phyloP scores from a whole-genome alignment of 805 yeast species.

The Metschnikowia sp. region DNA sequence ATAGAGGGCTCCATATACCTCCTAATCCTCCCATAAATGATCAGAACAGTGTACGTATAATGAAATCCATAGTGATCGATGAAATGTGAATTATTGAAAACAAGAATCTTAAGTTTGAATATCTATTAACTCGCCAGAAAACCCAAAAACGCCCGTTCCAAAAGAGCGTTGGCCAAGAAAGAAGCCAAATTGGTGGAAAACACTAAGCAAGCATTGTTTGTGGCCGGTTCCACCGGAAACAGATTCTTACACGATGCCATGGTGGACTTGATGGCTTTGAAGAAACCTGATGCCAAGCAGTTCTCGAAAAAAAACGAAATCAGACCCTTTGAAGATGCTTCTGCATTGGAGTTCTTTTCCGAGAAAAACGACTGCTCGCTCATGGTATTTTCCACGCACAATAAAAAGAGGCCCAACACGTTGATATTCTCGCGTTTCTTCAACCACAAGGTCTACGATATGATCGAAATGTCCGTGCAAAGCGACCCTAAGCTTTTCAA shows the following conservation, averaged over 20 bases:
- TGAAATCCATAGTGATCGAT: neutral
- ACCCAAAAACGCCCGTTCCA: slow-evolving; percentile 93
- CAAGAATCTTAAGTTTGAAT: neutral
- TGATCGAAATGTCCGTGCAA: slow-evolving; percentile 81
- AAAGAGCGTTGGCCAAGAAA: slow-evolving; percentile 85
- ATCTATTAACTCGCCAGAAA: slow-evolving; percentile 44
- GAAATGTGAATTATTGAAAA: neutral
- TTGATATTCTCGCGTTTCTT: slow-evolving; percentile 86
- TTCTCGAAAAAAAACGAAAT: slow-evolving; percentile 86
- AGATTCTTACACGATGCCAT: slow-evolving; percentile 81
- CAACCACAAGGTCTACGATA: slow-evolving; percentile 85
- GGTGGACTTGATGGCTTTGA: slow-evolving; percentile 83
- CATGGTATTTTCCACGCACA: slow-evolving; percentile 71
- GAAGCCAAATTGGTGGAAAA: slow-evolving; percentile 89
- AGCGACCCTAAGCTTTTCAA: slow-evolving; percentile 62
- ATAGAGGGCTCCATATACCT: neutral
- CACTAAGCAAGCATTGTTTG: slow-evolving; percentile 82
- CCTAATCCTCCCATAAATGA: slow-evolving; percentile 21
- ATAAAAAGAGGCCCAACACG: slow-evolving; percentile 91
- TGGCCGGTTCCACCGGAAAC: slow-evolving; percentile 83
- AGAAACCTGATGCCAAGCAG: slow-evolving; percentile 86
- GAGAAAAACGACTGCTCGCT: slow-evolving; percentile 92
- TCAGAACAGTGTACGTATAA: slow-evolving; percentile 35
- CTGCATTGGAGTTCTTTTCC: slow-evolving; percentile 83
- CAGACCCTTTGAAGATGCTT: slow-evolving; percentile 88